Evolutionary conservation across 2,329 filamentous ascomycete species (phyloP).

Genomic region (Clarireedia hainanense): DNA sequence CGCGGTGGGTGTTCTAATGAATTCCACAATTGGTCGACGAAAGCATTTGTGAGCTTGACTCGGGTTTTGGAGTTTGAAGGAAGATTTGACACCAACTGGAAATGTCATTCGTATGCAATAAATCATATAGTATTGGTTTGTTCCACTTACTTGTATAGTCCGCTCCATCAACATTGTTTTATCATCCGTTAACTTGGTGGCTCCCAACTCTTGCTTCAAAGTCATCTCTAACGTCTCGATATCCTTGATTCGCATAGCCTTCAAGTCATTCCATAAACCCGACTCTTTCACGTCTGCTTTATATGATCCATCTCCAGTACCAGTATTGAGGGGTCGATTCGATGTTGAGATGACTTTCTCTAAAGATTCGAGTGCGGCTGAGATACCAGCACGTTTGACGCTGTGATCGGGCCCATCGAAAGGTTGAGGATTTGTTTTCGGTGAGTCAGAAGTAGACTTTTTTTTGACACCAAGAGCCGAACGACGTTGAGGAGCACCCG

Average conservation of each 20-base stretch:
- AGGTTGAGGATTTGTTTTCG: conserved; percentile 2
- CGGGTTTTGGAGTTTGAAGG: conserved; percentile 44
- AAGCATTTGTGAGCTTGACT: conserved; percentile 56
- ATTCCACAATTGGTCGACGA: conserved; percentile 63
- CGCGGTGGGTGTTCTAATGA: conserved; percentile 64
- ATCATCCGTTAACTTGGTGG: conserved; percentile 57
- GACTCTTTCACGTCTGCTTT: conserved; percentile 40
- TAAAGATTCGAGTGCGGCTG: conserved; percentile 11
- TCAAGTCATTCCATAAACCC: conserved; percentile 49
- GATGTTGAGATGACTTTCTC: conserved; percentile 34
- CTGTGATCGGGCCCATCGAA: conserved; percentile 13
- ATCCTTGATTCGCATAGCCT: conserved; percentile 43
- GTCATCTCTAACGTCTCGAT: conserved; percentile 53
- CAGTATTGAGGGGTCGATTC: conserved; percentile 54
- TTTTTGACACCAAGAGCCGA: neutral
- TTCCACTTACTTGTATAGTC: conserved; percentile 47
- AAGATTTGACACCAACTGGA: conserved; percentile 54
- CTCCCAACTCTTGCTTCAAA: conserved; percentile 52
- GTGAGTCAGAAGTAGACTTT: neutral
- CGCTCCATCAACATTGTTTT: conserved; percentile 72
- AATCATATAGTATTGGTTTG: neutral
- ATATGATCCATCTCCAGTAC: conserved; percentile 57
- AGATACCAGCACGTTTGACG: conserved; percentile 11
- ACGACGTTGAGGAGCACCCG: neutral
- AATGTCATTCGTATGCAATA: neutral